Percentiles rank a stretch among this genome's conserved stretches.
Evolutionary conservation across 306 rosid genomes (phyloP).

Genomic region (Medicago truncatula): MtrunA17r5.0-ANR NC_053047.1:7660501-7661000

Average conservation of each 20-base stretch:
- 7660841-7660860: constrained; percentile 62
- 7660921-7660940: constrained; percentile 57
- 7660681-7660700: constrained; percentile 12
- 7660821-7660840: constrained; percentile 36
- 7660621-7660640: neutral
- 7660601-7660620: neutral
- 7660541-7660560: neutral
- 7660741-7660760: constrained; percentile 5
- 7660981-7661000: neutral
- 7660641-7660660: neutral
- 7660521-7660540: neutral
- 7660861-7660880: constrained; percentile 88
- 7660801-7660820: constrained; percentile 21
- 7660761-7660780: constrained; percentile 7
- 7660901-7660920: constrained; percentile 80
- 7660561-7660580: no score
- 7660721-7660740: neutral
- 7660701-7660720: neutral
- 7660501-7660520: neutral
- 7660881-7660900: constrained; percentile 90
- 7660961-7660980: constrained; percentile 21
- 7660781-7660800: neutral
- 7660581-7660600: neutral
- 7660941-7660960: constrained; percentile 17
- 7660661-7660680: constrained; percentile 1